These are phyloP conservation scores for Pinus tabuliformis DNA, from an alignment of 75 land plant species.

Conservation along the genomic window DNA sequence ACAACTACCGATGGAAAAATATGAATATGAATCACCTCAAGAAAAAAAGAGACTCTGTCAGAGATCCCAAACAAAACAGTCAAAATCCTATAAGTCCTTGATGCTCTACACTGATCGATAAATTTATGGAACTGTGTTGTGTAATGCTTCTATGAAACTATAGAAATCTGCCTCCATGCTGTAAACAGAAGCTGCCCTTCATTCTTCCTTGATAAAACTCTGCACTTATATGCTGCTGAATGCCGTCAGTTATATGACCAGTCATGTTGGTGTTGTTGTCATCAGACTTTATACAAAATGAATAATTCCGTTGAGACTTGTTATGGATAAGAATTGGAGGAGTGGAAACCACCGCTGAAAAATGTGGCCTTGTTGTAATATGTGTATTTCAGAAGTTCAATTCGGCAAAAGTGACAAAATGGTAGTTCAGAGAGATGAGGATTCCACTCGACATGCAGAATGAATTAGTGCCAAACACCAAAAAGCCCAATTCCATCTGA, in stretches of 20 bases:
- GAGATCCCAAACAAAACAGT: slow-evolving; percentile 6
- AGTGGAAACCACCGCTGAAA: slow-evolving; percentile 9
- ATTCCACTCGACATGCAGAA: neutral
- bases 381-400: slow-evolving; percentile 1
- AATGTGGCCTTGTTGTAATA: neutral
- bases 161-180: neutral
- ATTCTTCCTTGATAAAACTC: neutral
- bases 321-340: neutral
- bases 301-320: slow-evolving; percentile 5
- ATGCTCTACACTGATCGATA: neutral
- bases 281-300: slow-evolving; percentile 9
- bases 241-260: slow-evolving; percentile 6
- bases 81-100: neutral
- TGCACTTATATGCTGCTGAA: neutral
- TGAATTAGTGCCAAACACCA: neutral
- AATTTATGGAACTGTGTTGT: neutral
- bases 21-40: neutral
- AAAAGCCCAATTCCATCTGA: neutral
- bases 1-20: slow-evolving; percentile 5
- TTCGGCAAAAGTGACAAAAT: slow-evolving; percentile 2
- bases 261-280: slow-evolving; percentile 3
- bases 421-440: neutral
- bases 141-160: neutral
- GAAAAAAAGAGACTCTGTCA: neutral
- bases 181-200: slow-evolving; percentile 2